These are phyloP conservation scores for Trichoderma arundinaceum DNA, from an alignment of 2,329 filamentous ascomycete genomes.

Conservation along the genomic window DNA sequence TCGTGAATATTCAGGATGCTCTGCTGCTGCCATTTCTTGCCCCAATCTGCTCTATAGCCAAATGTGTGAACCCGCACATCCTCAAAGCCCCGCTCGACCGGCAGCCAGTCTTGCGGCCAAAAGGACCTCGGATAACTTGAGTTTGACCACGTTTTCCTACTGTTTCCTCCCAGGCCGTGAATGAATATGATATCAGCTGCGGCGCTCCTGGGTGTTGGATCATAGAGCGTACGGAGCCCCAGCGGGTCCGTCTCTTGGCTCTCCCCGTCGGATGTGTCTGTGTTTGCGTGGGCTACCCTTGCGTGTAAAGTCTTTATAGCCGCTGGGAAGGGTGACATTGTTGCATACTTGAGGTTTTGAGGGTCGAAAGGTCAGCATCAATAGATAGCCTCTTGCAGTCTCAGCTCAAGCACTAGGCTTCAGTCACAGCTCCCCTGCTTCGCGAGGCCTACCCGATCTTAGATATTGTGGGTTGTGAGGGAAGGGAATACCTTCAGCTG, in stretches of 20 bases:
- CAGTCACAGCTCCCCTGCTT: neutral
- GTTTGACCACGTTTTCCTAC: slow-evolving; percentile 30
- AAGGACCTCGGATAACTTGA: slow-evolving; percentile 2
- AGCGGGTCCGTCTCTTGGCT: slow-evolving; percentile 15
- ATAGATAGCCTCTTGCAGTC: neutral
- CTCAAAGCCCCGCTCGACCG: slow-evolving; percentile 17
- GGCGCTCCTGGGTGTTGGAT: neutral
- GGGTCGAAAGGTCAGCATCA: neutral
- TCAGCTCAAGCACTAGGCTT: neutral
- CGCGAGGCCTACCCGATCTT: neutral
- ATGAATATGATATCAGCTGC: slow-evolving; percentile 29
- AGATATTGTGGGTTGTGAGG: neutral
- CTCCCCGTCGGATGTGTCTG: slow-evolving; percentile 5
- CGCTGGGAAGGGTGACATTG: slow-evolving; percentile 15
- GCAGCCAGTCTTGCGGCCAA: slow-evolving; percentile 31
- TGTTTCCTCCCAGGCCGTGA: slow-evolving; percentile 29
- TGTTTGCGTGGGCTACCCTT: neutral
- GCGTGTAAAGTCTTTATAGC: slow-evolving; percentile 9
- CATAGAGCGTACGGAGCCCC: slow-evolving; percentile 25
- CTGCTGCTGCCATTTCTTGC: slow-evolving; percentile 5
- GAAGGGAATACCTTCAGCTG: neutral
- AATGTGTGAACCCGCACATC: slow-evolving; percentile 28
- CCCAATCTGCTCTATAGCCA: slow-evolving; percentile 28
- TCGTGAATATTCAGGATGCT: slow-evolving; percentile 27
- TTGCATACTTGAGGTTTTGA: neutral